phyloP scores from a whole-genome alignment of 1,284 basidiomycete genomes.

The Leucoagaricus sp. region DNA sequence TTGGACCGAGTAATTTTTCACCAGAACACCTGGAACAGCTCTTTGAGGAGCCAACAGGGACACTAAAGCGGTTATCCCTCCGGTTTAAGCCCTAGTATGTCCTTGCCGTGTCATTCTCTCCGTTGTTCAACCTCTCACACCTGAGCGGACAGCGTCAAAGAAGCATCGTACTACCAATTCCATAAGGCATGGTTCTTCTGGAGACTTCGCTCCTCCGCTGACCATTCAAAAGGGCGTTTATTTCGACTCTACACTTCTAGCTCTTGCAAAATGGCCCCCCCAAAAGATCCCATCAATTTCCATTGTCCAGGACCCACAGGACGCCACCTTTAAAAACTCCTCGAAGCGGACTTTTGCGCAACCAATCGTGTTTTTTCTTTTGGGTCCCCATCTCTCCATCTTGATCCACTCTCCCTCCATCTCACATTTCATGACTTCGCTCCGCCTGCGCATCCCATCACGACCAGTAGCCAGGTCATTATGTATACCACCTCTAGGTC shows the following conservation, averaged over 20 bases:
- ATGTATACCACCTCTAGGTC: slow-evolving; percentile 24
- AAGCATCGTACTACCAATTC: slow-evolving; percentile 70
- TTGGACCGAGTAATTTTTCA: slow-evolving; percentile 63
- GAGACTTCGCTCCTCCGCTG: neutral
- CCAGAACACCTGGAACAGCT: slow-evolving; percentile 69
- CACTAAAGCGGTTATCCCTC: slow-evolving; percentile 48
- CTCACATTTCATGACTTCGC: slow-evolving; percentile 37
- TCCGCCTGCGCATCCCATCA: slow-evolving; percentile 62
- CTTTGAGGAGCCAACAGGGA: slow-evolving; percentile 40
- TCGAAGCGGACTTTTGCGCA: slow-evolving; percentile 57
- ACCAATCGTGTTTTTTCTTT: slow-evolving; percentile 71
- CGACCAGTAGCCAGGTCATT: slow-evolving; percentile 53
- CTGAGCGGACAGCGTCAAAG: slow-evolving; percentile 51
- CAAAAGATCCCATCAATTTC: slow-evolving; percentile 49
- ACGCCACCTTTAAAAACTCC: slow-evolving; percentile 22
- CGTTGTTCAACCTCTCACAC: neutral
- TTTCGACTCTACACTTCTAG: slow-evolving; percentile 60
- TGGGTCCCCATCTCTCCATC: slow-evolving; percentile 47
- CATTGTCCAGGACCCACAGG: slow-evolving; percentile 66
- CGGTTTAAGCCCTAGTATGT: slow-evolving; percentile 73
- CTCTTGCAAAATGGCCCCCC: slow-evolving; percentile 59
- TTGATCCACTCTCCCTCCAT: slow-evolving; percentile 49
- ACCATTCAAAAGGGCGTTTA: slow-evolving; percentile 54
- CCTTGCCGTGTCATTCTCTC: neutral
- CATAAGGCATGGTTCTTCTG: slow-evolving; percentile 44